These are phyloP conservation scores for Globisporangium recalcitrans DNA, from an alignment of 352 stramenopile genomes.

Conservation along the genomic window DNA sequence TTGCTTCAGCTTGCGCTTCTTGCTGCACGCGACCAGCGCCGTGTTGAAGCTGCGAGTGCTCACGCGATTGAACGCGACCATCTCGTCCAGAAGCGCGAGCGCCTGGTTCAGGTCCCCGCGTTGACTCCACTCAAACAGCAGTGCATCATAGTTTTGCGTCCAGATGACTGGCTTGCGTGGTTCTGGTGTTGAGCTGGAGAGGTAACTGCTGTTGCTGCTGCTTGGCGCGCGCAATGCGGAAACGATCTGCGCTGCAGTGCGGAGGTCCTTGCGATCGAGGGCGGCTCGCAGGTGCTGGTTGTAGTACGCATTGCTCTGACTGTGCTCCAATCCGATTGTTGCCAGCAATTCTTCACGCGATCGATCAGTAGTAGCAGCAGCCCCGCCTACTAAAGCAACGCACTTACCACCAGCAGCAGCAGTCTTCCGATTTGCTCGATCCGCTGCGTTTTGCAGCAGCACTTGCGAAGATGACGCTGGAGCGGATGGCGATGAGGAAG, in stretches of 20 bases:
- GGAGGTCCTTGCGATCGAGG: conserved; percentile 27
- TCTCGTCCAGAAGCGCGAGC: conserved; percentile 45
- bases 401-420: too few relatives aligned
- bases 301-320: conserved; percentile 39
- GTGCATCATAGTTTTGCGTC: conserved; percentile 45
- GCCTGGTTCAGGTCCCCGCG: conserved; percentile 35
- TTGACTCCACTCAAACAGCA: conserved; percentile 47
- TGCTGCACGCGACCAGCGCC: conserved; percentile 61
- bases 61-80: conserved; percentile 34
- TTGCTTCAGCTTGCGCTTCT: conserved; percentile 30
- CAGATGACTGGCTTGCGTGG: conserved; percentile 24
- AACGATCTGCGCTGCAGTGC: conserved; percentile 24
- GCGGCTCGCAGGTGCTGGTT: conserved; percentile 31
- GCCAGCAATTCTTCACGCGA: conserved; percentile 4
- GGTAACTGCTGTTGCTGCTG: conserved; percentile 18
- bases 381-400: too few relatives aligned
- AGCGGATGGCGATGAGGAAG: neutral
- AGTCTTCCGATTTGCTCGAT: neutral
- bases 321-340: conserved; percentile 9
- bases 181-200: conserved; percentile 5
- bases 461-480: neutral
- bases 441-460: conserved; percentile 3
- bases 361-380: neutral
- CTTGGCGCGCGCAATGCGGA: conserved; percentile 1
- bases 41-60: conserved; percentile 59